Evolutionary conservation across 2,329 filamentous ascomycete genomes (phyloP).

Genomic region (Pyrenophora graminea): DNA sequence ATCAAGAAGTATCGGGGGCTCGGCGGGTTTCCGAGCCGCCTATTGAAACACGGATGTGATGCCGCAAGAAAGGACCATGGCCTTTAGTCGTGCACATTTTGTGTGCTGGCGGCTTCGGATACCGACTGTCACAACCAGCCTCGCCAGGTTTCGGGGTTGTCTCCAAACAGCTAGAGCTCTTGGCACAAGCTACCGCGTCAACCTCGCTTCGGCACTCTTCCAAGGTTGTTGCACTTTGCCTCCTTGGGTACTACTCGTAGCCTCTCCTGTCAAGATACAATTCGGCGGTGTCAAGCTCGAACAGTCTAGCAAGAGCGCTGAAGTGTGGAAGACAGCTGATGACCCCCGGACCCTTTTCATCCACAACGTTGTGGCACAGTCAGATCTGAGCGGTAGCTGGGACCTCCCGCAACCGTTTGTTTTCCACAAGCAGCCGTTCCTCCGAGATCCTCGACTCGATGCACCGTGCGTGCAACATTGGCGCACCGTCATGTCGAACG

Average conservation of each 20-base stretch:
- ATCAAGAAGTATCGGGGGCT: neutral
- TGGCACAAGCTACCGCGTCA: conserved; percentile 4
- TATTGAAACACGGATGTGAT: neutral
- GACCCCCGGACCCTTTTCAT: conserved; percentile 11
- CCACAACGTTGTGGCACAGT: conserved; percentile 12
- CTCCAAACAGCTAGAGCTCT: conserved; percentile 10
- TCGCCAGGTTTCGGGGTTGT: conserved; percentile 2
- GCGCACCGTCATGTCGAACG: conserved; percentile 3
- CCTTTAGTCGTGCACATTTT: neutral
- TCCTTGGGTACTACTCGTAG: neutral
- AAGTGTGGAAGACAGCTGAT: neutral
- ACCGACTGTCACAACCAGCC: conserved; percentile 1
- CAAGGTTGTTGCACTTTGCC: neutral
- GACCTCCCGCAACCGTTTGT: conserved; percentile 5
- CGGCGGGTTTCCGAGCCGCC: neutral
- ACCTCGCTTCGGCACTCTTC: conserved; percentile 6
- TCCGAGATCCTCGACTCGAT: conserved; percentile 10
- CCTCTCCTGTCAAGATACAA: neutral
- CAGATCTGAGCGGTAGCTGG: conserved; percentile 10
- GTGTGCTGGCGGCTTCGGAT: conserved; percentile 4
- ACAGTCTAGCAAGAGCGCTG: neutral
- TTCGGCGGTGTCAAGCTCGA: neutral
- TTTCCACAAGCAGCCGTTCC: conserved; percentile 5
- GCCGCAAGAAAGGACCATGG: neutral
- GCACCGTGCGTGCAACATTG: neutral